Evolutionary conservation across 306 rosid species (phyloP).

Genomic region (Castanea crenata): DNA sequence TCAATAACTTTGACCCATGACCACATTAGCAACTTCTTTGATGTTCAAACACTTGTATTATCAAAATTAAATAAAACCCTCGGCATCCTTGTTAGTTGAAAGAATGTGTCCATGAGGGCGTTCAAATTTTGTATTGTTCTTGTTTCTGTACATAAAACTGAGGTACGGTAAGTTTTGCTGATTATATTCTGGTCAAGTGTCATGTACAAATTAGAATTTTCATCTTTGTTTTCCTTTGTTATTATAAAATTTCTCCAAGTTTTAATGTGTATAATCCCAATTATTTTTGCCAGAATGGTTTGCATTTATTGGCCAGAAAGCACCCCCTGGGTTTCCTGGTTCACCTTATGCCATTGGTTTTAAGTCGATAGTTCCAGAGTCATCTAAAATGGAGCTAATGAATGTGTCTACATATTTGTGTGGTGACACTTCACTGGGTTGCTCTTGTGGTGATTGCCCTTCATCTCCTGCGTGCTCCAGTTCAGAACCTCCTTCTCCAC

Average conservation of each 20-base stretch:
- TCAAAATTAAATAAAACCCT: not conserved
- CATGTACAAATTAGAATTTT: slow-evolving; percentile 3
- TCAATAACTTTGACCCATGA: not conserved
- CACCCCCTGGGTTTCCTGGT: slow-evolving; percentile 77
- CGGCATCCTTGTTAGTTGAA: not conserved
- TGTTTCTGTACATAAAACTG: not conserved
- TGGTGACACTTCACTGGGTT: slow-evolving; percentile 86
- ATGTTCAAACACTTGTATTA: not conserved
- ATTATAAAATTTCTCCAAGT: slow-evolving; percentile 7
- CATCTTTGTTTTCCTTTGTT: slow-evolving; percentile 12
- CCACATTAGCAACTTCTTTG: not conserved
- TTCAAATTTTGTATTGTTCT: slow-evolving; percentile 6
- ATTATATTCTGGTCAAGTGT: slow-evolving; percentile 5
- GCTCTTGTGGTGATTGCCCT: slow-evolving; percentile 99
- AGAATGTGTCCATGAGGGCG: not conserved
- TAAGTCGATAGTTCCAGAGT: slow-evolving; percentile 41
- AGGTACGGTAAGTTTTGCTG: slow-evolving; percentile 4
- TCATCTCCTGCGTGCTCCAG: slow-evolving; percentile 64
- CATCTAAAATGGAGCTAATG: slow-evolving; percentile 76
- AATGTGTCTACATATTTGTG: slow-evolving; percentile 78
- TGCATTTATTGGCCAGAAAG: slow-evolving; percentile 80
- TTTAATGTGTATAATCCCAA: slow-evolving; percentile 29
- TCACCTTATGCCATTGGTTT: slow-evolving; percentile 84
- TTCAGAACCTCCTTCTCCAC: slow-evolving; percentile 71
- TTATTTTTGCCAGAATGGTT: slow-evolving; percentile 70